These are phyloP conservation scores for Tuber aestivum DNA, from an alignment of 495 filamentous ascomycete species.

Conservation along the genomic window DNA sequence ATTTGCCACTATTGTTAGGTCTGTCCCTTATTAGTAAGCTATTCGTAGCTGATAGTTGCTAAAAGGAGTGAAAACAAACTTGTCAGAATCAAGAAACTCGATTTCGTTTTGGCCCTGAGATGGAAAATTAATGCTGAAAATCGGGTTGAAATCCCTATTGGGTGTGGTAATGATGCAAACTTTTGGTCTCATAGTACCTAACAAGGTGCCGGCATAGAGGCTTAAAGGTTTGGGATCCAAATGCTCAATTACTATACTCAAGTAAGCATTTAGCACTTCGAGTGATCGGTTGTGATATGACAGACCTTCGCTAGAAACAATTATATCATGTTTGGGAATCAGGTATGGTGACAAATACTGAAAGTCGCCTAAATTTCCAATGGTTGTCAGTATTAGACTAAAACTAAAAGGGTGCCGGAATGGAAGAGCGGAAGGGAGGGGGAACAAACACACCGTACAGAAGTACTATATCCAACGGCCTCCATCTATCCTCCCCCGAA, in stretches of 20 bases:
- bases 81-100: neutral
- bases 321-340: slow-evolving; percentile 29
- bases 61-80: neutral
- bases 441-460: slow-evolving; percentile 26
- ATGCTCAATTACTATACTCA: slow-evolving; percentile 38
- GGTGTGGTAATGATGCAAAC: slow-evolving; percentile 41
- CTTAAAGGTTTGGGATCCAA: slow-evolving; percentile 36
- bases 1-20: neutral
- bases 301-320: slow-evolving; percentile 39
- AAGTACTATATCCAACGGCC: slow-evolving; percentile 26
- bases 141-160: slow-evolving; percentile 40
- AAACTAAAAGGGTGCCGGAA: neutral
- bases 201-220: slow-evolving; percentile 28
- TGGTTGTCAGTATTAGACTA: neutral
- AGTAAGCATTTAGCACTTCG: slow-evolving; percentile 13
- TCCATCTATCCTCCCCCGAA: slow-evolving; percentile 32
- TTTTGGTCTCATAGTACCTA: slow-evolving; percentile 37
- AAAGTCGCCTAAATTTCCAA: slow-evolving; percentile 27
- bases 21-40: neutral
- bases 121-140: slow-evolving; percentile 33
- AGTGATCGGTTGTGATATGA: slow-evolving; percentile 27
- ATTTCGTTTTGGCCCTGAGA: slow-evolving; percentile 4
- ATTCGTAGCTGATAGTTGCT: neutral
- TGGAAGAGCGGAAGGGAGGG: neutral
- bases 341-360: slow-evolving; percentile 18